These are phyloP conservation scores for Thermothielavioides terrestris DNA, from an alignment of 495 filamentous ascomycete genomes.

Conservation along the genomic window DNA sequence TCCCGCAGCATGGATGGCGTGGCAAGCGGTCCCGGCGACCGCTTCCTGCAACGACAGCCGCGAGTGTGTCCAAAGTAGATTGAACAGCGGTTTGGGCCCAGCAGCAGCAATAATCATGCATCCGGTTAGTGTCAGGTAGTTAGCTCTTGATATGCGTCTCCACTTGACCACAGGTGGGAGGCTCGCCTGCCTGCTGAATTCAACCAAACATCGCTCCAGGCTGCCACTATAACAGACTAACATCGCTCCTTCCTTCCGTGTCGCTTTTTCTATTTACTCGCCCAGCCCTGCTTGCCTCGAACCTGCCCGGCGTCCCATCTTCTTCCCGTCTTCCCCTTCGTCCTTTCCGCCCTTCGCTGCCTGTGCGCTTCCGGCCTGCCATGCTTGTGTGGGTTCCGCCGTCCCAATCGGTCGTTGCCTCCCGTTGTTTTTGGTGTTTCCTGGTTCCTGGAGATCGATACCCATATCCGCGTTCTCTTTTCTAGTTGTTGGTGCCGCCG, in stretches of 20 bases:
- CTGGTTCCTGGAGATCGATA: no score
- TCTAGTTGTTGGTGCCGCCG: neutral
- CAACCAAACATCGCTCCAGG: no score
- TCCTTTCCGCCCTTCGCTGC: conserved; percentile 7
- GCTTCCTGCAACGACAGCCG: neutral
- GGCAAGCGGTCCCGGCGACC: neutral
- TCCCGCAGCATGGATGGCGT: no score
- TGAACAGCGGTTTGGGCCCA: no score
- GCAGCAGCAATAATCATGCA: no score
- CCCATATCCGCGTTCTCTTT: neutral
- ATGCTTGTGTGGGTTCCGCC: no score
- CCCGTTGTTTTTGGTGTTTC: no score
- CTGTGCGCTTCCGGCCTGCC: neutral
- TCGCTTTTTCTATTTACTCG: no score
- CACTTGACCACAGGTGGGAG: conserved; percentile 13
- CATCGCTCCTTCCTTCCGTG: conserved; percentile 1
- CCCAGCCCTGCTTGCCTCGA: no score
- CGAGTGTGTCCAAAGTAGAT: neutral
- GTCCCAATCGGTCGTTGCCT: conserved; percentile 12
- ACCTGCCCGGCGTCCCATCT: conserved; percentile 1
- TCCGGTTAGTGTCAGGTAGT: no score
- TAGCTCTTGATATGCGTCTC: conserved; percentile 6
- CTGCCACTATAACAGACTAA: no score
- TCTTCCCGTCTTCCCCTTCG: conserved; percentile 6
- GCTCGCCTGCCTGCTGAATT: conserved; percentile 7